Evolutionary conservation across 306 rosid species (phyloP).

Genomic region (Cicer yamashitae): DNA sequence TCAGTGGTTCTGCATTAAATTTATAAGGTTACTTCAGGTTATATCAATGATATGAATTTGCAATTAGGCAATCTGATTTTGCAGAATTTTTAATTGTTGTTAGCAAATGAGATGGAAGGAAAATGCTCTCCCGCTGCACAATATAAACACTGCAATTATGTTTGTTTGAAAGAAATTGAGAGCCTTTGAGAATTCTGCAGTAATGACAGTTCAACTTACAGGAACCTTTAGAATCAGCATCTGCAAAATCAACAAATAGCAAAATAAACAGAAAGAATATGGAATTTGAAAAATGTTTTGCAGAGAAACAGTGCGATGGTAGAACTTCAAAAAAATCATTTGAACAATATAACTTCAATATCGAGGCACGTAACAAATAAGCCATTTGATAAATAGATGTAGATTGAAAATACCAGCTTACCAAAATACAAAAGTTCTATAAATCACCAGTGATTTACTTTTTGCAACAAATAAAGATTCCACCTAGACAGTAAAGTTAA

Average conservation of each 20-base stretch:
- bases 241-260: slow-evolving; percentile 61
- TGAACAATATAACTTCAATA: slow-evolving; percentile 13
- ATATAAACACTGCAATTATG: slow-evolving; percentile 19
- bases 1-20: slow-evolving; percentile 34
- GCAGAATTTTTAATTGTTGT: slow-evolving; percentile 28
- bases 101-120: slow-evolving; percentile 27
- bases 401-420: slow-evolving; percentile 20
- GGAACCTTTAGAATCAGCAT: slow-evolving; percentile 71
- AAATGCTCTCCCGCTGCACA: slow-evolving; percentile 38
- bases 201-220: slow-evolving; percentile 64
- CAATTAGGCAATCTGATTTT: slow-evolving; percentile 23
- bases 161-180: slow-evolving; percentile 41
- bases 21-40: slow-evolving; percentile 16
- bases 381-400: slow-evolving; percentile 12
- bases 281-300: slow-evolving; percentile 30
- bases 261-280: slow-evolving; percentile 15
- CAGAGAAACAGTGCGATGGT: slow-evolving; percentile 4
- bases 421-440: slow-evolving; percentile 15
- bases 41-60: slow-evolving; percentile 19
- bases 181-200: slow-evolving; percentile 33
- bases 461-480: slow-evolving; percentile 3
- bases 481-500: slow-evolving; percentile 35
- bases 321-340: slow-evolving; percentile 38
- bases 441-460: slow-evolving; percentile 19
- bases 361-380: slow-evolving; percentile 14